Evolutionary conservation across 164 flowering plant genomes (phyloP).

Genomic region (Umbilicus rupestris): DNA sequence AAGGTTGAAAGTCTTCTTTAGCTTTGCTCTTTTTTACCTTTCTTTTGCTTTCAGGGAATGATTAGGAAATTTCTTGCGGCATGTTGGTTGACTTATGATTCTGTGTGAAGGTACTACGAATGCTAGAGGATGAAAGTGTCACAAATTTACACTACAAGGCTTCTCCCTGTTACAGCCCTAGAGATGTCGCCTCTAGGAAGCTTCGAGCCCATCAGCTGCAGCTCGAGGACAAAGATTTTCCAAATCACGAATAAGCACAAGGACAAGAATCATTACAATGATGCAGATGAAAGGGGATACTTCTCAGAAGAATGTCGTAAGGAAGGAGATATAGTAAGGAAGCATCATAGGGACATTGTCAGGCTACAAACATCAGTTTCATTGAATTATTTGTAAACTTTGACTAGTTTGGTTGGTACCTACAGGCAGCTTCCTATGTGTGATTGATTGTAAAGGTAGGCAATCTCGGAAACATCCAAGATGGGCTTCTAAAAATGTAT

Average conservation of each 20-base stretch:
- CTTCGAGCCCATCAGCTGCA: background rate
- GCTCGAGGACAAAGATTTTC: background rate
- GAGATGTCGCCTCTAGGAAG: background rate
- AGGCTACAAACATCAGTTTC: too few relatives aligned
- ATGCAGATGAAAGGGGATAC: too few relatives aligned
- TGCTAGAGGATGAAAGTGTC: conserved; percentile 14
- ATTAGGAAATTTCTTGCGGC: background rate
- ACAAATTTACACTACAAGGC: background rate
- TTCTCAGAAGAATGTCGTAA: too few relatives aligned
- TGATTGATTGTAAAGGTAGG: too few relatives aligned
- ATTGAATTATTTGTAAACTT: too few relatives aligned
- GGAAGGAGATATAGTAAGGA: too few relatives aligned
- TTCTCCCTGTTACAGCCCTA: background rate
- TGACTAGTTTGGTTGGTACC: too few relatives aligned
- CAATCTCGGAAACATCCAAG: too few relatives aligned
- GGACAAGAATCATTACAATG: too few relatives aligned
- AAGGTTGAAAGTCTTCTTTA: conserved; percentile 43
- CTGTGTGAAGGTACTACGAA: conserved; percentile 12
- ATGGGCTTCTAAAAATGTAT: too few relatives aligned
- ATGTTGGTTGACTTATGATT: background rate
- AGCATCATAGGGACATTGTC: too few relatives aligned
- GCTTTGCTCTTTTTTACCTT: background rate
- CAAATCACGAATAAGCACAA: background rate
- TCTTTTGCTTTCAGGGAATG: background rate
- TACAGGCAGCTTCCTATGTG: too few relatives aligned